These are phyloP conservation scores for Cordyceps fumosorosea DNA, from an alignment of 2,329 filamentous ascomycete genomes.

Conservation along the genomic window DNA sequence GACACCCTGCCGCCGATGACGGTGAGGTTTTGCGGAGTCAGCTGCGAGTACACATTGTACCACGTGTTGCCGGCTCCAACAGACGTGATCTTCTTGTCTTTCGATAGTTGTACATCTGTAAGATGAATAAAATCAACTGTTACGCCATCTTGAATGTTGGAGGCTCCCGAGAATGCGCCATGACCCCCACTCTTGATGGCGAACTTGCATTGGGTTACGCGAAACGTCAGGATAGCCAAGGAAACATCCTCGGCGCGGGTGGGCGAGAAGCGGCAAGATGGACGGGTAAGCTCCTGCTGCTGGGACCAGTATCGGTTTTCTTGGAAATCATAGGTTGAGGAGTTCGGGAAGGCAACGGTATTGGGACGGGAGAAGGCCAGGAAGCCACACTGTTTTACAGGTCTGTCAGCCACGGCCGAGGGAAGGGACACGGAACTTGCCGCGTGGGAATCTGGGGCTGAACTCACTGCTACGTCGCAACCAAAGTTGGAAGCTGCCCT, in stretches of 20 bases:
- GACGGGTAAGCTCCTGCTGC: conserved; percentile 17
- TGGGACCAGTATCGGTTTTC: conserved; percentile 21
- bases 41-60: conserved; percentile 18
- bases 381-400: conserved; percentile 17
- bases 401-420: background rate
- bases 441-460: background rate
- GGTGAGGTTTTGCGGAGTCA: conserved; percentile 16
- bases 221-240: conserved; percentile 20
- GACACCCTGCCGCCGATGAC: conserved; percentile 20
- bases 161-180: conserved; percentile 22
- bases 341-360: conserved; percentile 16
- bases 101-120: conserved; percentile 18
- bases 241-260: conserved; percentile 21
- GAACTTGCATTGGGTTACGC: conserved; percentile 24
- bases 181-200: conserved; percentile 30
- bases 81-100: conserved; percentile 13
- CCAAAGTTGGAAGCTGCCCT: background rate
- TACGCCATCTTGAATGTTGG: conserved; percentile 23
- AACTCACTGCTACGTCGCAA: conserved; percentile 12
- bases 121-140: conserved; percentile 22
- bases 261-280: conserved; percentile 22
- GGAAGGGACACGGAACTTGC: background rate
- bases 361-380: conserved; percentile 15
- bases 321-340: conserved; percentile 15
- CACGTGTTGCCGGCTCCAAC: conserved; percentile 19